Conservation (phyloP, 2,329 filamentous ascomycete species). For the Grosmannia serpens region DNA sequence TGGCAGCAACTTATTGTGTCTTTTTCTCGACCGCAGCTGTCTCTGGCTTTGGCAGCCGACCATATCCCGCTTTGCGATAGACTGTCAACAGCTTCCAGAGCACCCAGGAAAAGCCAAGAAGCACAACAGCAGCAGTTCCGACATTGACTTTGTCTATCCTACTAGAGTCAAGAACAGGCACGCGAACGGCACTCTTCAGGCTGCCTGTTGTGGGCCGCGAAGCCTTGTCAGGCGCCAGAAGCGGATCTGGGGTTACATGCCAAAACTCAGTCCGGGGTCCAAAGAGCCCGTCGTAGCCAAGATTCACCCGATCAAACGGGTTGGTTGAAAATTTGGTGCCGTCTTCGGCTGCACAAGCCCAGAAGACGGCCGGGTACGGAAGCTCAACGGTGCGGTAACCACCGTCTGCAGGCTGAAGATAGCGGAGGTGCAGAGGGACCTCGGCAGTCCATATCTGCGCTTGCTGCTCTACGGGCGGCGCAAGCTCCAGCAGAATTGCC, state of each 20-base stretch:
- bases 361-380: constrained; percentile 78
- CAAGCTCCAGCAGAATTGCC: constrained; percentile 62
- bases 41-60: constrained; percentile 11
- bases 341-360: constrained; percentile 65
- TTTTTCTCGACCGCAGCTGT: constrained; percentile 14
- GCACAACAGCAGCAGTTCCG: constrained; percentile 47
- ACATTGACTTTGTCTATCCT: constrained; percentile 35
- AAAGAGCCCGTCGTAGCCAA: constrained; percentile 83
- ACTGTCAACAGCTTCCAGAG: constrained; percentile 43
- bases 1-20: constrained; percentile 4
- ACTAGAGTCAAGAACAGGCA: constrained; percentile 53
- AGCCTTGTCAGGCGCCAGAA: background rate
- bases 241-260: constrained; percentile 51
- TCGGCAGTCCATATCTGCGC: constrained; percentile 45
- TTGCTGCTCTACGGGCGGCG: constrained; percentile 22
- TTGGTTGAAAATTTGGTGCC: constrained; percentile 59
- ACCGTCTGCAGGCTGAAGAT: constrained; percentile 51
- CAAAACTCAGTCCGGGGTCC: constrained; percentile 69
- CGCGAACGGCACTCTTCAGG: constrained; percentile 43
- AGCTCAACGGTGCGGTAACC: constrained; percentile 47
- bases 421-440: constrained; percentile 78
- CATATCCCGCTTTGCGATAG: constrained; percentile 23
- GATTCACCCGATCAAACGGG: constrained; percentile 72
- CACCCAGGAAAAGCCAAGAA: constrained; percentile 59
- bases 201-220: background rate